These are phyloP conservation scores for Kalanchoe fedtschenkoi DNA, from an alignment of 164 flowering plant species.

Conservation along the genomic window DNA sequence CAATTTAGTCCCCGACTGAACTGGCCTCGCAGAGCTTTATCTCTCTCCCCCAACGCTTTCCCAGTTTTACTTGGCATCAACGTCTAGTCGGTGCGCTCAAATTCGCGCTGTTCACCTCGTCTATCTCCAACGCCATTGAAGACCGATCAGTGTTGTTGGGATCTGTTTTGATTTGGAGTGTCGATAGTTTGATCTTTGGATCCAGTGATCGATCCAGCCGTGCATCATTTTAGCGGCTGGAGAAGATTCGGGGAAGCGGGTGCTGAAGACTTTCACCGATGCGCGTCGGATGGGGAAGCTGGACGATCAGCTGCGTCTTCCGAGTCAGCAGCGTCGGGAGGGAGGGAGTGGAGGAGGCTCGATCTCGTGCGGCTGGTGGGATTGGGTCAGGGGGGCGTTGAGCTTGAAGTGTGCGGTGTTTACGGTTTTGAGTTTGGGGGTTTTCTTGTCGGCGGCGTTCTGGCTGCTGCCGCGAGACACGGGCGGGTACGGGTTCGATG, in stretches of 20 bases:
- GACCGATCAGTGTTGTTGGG: background rate
- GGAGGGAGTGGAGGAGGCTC: background rate
- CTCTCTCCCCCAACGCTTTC: background rate
- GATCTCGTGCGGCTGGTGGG: constrained; percentile 9
- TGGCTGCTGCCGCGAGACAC: constrained; percentile 32
- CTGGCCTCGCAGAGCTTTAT: background rate
- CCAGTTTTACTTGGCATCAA: constrained; percentile 22
- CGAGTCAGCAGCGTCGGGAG: background rate
- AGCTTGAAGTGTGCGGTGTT: constrained; percentile 39
- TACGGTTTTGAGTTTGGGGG: constrained; percentile 33
- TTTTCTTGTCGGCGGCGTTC: constrained; percentile 38
- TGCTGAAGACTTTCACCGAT: background rate
- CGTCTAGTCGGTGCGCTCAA: background rate
- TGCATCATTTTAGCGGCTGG: background rate
- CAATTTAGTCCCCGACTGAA: background rate
- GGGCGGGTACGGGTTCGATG: constrained; percentile 26
- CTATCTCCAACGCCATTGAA: background rate
- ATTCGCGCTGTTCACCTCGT: background rate
- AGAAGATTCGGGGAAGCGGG: background rate
- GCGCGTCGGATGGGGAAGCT: constrained; percentile 1
- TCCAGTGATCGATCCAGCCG: background rate
- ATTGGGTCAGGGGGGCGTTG: constrained; percentile 15
- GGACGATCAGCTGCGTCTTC: background rate
- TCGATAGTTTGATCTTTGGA: background rate
- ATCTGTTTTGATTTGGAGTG: background rate